Evolutionary conservation across 305 asterid genomes (phyloP).

Genomic region (Lippia alba): DNA sequence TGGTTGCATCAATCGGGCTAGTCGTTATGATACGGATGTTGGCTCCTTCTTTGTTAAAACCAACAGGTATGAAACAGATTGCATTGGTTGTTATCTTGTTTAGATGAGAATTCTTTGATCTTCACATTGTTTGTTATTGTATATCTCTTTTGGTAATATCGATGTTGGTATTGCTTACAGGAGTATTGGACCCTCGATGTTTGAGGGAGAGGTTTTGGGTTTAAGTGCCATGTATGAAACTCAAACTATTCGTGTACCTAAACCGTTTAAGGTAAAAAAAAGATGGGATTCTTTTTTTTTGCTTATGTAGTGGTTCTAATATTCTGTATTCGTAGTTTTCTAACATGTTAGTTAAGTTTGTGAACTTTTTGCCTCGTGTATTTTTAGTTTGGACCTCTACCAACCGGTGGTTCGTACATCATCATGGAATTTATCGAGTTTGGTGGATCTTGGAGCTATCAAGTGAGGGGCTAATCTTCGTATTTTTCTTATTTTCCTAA

Average conservation of each 20-base stretch:
- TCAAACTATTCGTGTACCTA: conserved; percentile 80
- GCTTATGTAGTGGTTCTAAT: conserved; percentile 5
- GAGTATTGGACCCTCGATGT: conserved; percentile 86
- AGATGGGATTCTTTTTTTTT: conserved; percentile 14
- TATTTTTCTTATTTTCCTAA: not conserved
- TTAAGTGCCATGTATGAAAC: conserved; percentile 91
- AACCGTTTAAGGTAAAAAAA: conserved; percentile 71
- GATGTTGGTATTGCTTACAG: conserved; percentile 42
- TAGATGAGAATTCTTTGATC: conserved; percentile 12
- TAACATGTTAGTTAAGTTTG: conserved; percentile 7
- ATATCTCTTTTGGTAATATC: too few species aligned
- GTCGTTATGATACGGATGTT: conserved; percentile 81
- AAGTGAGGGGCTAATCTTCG: conserved; percentile 58
- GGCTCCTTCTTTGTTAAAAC: conserved; percentile 90
- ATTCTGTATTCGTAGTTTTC: not conserved
- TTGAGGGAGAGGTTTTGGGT: conserved; percentile 96
- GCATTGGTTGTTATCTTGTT: not conserved
- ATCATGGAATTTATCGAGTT: conserved; percentile 92
- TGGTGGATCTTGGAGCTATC: conserved; percentile 78
- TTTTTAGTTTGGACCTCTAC: conserved; percentile 75
- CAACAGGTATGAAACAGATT: conserved; percentile 60
- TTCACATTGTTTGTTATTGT: not conserved
- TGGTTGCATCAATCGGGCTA: conserved; percentile 90
- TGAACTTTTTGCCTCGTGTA: conserved; percentile 25
- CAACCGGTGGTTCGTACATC: conserved; percentile 92